Evolutionary conservation across 2,329 filamentous ascomycete species (phyloP).

Genomic region (Elsinoe australis): DNA sequence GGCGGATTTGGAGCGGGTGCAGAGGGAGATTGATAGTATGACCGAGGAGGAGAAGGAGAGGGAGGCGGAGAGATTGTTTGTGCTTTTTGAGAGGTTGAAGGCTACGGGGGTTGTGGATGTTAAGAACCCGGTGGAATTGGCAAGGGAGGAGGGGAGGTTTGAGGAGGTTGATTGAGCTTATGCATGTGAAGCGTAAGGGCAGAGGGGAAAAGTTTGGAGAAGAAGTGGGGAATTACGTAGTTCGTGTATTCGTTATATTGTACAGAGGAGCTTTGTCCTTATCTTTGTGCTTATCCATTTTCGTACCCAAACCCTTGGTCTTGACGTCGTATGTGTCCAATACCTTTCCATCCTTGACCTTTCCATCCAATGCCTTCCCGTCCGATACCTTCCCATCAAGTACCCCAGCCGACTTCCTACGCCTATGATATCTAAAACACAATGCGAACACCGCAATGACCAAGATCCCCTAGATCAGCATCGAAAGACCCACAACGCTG

Average conservation of each 20-base stretch:
- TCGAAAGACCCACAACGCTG: neutral
- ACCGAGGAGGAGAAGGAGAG: conserved; percentile 84
- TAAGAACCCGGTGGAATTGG: conserved; percentile 68
- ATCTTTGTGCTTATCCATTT: neutral
- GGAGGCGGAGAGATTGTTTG: conserved; percentile 83
- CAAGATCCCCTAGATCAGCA: conserved; percentile 9
- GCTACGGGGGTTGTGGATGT: conserved; percentile 69
- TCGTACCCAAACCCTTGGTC: neutral
- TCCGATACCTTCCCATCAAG: neutral
- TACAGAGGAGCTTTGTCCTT: conserved; percentile 4
- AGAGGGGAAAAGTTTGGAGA: no score
- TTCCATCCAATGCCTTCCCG: neutral
- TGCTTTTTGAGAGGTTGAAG: conserved; percentile 82
- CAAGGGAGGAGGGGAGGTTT: conserved; percentile 61
- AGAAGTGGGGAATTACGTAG: neutral
- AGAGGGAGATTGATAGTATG: conserved; percentile 61
- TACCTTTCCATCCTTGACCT: neutral
- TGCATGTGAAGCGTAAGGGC: no score
- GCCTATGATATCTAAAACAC: neutral
- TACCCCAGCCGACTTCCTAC: neutral
- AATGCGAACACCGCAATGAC: neutral
- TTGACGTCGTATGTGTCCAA: neutral
- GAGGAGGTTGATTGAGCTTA: conserved; percentile 46
- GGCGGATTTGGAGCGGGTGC: conserved; percentile 59
- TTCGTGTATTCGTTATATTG: conserved; percentile 13